Evolutionary conservation across 1,284 basidiomycete genomes (phyloP), one percentile per base, ranked within the genome.

Genomic region (Ustilago loliicola): DNA sequence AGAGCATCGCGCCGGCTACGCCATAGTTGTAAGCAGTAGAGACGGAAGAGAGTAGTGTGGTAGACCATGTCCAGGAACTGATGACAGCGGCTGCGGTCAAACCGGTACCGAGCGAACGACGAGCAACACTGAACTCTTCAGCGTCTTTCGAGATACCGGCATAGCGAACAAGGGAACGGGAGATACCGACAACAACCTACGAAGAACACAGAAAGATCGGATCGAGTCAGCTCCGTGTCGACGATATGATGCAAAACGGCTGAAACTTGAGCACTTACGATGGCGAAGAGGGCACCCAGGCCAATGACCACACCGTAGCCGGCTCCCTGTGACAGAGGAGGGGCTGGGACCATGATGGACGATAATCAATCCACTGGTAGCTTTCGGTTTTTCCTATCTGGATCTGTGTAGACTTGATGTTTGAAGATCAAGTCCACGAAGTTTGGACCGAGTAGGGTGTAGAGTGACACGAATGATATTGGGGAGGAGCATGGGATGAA

Each of bases 261-360:
- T 25, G 30, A 29, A 13, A 47, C 19, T 34, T 2, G 3, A 10
- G 52, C 25, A 65, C 68, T 67, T 29, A 80, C 80, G 30, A 83
- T 69, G 11, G 85, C 84, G 54, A 86, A 87, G 38, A 83, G 73
- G 13, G 77, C 66, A 9, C 83, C 80, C 10, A 84, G 67, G 9
- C 86, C 85, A 23, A 86, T 68, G 45, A 86, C 80, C 17, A 85
- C 83, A 38, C 85, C 84, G 63, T 84, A 86, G 29, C 85, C 83
- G 48, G 53, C 78, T 36, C 84, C 83, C 56, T 86, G 83, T 2
- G 74, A 79, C 7, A 85, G 77, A 4, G 82, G 81, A 23, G 78
- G 78, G 36, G 40, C 38, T 3, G 55, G 55, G 3, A 63, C 57
- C 70, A 72, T 69, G 23, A 17, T 59, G 54, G 27, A 40, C 7